Percentiles rank a stretch among this genome's conserved stretches.
Evolutionary conservation across 1,139 yeast genomes (phyloP).

Genomic region (Geotrichum carabidarum): DNA sequence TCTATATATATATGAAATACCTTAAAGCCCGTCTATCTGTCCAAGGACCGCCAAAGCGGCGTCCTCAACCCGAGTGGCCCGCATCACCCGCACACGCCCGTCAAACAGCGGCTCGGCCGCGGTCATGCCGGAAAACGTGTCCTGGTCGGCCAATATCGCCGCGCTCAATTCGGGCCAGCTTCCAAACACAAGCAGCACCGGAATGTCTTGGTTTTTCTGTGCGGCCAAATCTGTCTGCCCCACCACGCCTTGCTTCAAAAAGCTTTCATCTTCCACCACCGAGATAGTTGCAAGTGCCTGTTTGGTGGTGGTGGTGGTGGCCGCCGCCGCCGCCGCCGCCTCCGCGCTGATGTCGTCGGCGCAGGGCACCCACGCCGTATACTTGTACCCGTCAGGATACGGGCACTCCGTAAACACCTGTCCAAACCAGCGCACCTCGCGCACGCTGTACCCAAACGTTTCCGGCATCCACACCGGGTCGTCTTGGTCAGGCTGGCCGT

Average conservation of each 20-base stretch:
- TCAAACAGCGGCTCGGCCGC: constrained; percentile 64
- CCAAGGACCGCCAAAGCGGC: constrained; percentile 60
- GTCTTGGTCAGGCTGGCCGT: constrained; percentile 39
- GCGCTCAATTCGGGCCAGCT: constrained; percentile 53
- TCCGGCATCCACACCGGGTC: constrained; percentile 19
- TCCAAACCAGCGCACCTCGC: constrained; percentile 58
- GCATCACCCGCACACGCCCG: constrained; percentile 51
- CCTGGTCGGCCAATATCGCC: constrained; percentile 48
- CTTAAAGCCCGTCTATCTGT: constrained; percentile 30
- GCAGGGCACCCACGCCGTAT: constrained; percentile 59
- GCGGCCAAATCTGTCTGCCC: constrained; percentile 30
- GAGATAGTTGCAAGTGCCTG: constrained; percentile 16
- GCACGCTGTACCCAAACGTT: constrained; percentile 67
- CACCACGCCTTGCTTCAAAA: constrained; percentile 22
- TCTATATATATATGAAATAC: not conserved
- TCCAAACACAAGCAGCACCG: constrained; percentile 56
- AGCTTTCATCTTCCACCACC: constrained; percentile 16
- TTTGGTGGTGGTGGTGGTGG: not conserved
- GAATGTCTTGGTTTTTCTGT: constrained; percentile 11
- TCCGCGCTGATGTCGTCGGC: constrained; percentile 44
- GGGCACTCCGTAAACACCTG: constrained; percentile 67
- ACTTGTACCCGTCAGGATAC: constrained; percentile 63
- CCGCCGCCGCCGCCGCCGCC: constrained; percentile 1
- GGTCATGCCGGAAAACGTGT: constrained; percentile 49
- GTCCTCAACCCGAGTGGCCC: constrained; percentile 64